Evolutionary conservation across 2,329 filamentous ascomycete species (phyloP), one percentile per base, ranked within the genome.

Genomic region (Pseudodiploospora longispora): DNA sequence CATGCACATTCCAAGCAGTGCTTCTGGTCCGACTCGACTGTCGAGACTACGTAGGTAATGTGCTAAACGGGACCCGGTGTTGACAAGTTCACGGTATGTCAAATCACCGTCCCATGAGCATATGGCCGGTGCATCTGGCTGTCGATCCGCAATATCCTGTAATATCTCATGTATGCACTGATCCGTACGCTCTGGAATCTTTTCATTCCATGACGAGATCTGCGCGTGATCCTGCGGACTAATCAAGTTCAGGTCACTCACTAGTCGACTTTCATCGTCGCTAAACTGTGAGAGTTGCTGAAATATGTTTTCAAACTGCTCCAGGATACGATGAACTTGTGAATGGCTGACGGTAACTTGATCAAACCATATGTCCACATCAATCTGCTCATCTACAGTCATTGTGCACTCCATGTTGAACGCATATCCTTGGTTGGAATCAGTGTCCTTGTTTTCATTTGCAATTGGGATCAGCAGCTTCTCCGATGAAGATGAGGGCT

Each of bases 281-380:
- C 30, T 28, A 32, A 38, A 30, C 7, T 44, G 30, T 3, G 30
- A 27, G 10, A 44, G n/a, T 27, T 44, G 36, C 8, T 44, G 36
- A 30, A 44, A 36, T 7, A 44, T 36, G 30, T 35, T 28, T 12
- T 30, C 37, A 30, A 44, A 40, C 31, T 40, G 37, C 9, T 28
- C 29, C 10, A 38, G 29, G 12, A 44, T 6, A 6, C 30, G 30
- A 10, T 30, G 35, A 6, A 39, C 29, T 12, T 40, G 38, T 27
- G n/a, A n/a, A 8, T 27, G 12, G 30, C 27, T 40, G 19, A 40
- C 34, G 10, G 19, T n/a, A 9, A 12, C 19, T 27, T 40, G 28
- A 28, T 44, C 42, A 19, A 34, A 44, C 19, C 37, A 30, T 29
- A 40, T 30, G 7, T 44, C 42, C 5, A 44, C 37, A 27, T 39